Evolutionary conservation across 1,284 basidiomycete species (phyloP).

Genomic region (Sanghuangporus weigelae): DNA sequence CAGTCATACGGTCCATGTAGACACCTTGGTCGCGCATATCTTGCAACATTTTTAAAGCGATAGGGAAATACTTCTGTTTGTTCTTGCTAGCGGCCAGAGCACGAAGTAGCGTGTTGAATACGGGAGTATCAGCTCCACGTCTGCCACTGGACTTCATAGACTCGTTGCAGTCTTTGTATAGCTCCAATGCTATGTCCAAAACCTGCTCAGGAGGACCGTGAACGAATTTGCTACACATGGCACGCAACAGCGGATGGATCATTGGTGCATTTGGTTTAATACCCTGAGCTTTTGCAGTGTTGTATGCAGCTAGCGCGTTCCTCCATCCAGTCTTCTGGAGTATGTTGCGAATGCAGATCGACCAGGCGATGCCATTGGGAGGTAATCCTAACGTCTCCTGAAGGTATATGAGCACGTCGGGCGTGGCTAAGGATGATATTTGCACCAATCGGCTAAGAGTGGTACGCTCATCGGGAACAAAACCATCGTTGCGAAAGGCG

Average conservation of each 20-base stretch:
- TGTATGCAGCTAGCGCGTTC: constrained; percentile 44
- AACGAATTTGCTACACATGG: constrained; percentile 37
- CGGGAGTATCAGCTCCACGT: constrained; percentile 32
- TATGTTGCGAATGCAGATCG: constrained; percentile 45
- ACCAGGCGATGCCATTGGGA: constrained; percentile 42
- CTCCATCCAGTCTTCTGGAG: constrained; percentile 27
- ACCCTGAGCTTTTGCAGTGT: constrained; percentile 36
- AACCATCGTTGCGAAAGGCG: constrained; percentile 26
- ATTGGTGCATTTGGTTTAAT: constrained; percentile 43
- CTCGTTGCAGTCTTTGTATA: constrained; percentile 32
- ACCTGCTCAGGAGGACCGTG: constrained; percentile 33
- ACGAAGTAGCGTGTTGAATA: constrained; percentile 55
- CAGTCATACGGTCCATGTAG: constrained; percentile 33
- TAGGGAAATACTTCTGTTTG: constrained; percentile 39
- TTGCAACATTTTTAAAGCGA: constrained; percentile 47
- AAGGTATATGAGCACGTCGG: constrained; percentile 39
- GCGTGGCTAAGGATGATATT: constrained; percentile 25
- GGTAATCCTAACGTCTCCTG: constrained; percentile 37
- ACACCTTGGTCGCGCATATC: constrained; percentile 40
- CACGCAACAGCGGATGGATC: constrained; percentile 46
- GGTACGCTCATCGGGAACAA: constrained; percentile 26
- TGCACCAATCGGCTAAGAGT: constrained; percentile 36
- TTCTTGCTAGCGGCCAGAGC: constrained; percentile 43
- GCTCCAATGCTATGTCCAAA: constrained; percentile 43
- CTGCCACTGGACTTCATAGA: not conserved